Evolutionary conservation across 2,329 filamentous ascomycete genomes (phyloP).

Genomic region (Botrytis sinoallii): DNA sequence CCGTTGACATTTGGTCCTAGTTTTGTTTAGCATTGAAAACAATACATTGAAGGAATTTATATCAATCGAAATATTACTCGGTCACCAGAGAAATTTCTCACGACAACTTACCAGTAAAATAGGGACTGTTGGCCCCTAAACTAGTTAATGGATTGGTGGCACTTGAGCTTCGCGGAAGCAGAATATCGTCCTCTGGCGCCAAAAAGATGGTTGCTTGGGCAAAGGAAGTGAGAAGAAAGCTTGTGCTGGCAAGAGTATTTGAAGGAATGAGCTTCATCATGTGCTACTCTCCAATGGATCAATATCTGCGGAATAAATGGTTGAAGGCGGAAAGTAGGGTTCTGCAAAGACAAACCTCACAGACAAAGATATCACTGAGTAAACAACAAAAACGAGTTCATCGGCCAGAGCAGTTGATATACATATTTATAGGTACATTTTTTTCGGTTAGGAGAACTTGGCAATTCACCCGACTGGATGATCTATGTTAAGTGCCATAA

Average conservation of each 20-base stretch:
- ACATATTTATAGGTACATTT: neutral
- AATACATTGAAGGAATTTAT: too few relatives aligned
- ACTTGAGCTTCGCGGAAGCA: neutral
- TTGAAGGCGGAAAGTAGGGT: neutral
- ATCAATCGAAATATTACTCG: neutral
- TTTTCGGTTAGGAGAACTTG: neutral
- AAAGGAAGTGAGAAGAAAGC: conserved; percentile 1
- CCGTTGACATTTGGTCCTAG: conserved; percentile 46
- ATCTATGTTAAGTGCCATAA: neutral
- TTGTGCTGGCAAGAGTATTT: neutral
- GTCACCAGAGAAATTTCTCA: neutral
- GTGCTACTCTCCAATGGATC: neutral
- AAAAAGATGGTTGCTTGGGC: neutral
- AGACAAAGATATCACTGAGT: neutral
- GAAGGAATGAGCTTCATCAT: neutral
- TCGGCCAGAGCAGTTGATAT: neutral
- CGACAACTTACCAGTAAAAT: neutral
- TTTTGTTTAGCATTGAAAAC: neutral
- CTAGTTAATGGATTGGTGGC: neutral
- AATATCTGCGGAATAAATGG: neutral
- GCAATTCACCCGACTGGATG: neutral
- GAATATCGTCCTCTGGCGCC: conserved; percentile 7
- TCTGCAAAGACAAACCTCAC: neutral
- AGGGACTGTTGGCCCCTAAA: conserved; percentile 14
- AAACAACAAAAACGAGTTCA: neutral